Percentiles rank a stretch among this genome's conserved stretches.
These are phyloP conservation scores for Triticum urartu DNA, from an alignment of 176 grass and related monocot species.

Conservation along the genomic window DNA sequence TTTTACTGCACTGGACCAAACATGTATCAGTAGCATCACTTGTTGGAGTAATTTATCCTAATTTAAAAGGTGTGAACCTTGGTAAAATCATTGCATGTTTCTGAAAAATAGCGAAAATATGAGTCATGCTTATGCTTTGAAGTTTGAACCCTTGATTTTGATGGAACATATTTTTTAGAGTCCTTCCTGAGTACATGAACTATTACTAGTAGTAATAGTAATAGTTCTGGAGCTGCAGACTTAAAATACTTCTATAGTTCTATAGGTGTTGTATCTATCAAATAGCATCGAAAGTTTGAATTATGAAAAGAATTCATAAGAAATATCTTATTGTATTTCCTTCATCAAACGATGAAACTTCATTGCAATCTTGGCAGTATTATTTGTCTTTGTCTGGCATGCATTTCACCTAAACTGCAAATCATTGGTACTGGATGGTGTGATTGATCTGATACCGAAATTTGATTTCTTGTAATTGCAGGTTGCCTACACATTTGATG, in stretches of 20 bases:
- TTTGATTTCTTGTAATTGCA: conserved; percentile 30
- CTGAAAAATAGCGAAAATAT: not conserved
- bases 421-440: not conserved
- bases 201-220: not conserved
- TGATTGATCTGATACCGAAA: not conserved
- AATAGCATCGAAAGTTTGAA: not conserved
- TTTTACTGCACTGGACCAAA: not conserved
- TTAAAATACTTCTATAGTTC: not conserved
- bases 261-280: not conserved
- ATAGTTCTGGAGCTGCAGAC: not conserved
- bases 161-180: not conserved
- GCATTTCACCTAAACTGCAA: not conserved
- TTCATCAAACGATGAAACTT: not conserved
- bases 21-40: not conserved
- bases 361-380: not conserved
- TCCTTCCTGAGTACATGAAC: not conserved
- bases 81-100: not conserved
- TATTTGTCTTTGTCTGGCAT: not conserved
- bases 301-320: not conserved
- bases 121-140: not conserved
- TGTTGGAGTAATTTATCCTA: not conserved
- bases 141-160: not conserved
- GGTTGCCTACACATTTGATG: conserved; percentile 92
- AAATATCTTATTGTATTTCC: not conserved
- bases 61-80: conserved; percentile 4